Base-by-base conservation (phyloP, 2,329 filamentous ascomycete species). In the Colletotrichum tabaci region DNA sequence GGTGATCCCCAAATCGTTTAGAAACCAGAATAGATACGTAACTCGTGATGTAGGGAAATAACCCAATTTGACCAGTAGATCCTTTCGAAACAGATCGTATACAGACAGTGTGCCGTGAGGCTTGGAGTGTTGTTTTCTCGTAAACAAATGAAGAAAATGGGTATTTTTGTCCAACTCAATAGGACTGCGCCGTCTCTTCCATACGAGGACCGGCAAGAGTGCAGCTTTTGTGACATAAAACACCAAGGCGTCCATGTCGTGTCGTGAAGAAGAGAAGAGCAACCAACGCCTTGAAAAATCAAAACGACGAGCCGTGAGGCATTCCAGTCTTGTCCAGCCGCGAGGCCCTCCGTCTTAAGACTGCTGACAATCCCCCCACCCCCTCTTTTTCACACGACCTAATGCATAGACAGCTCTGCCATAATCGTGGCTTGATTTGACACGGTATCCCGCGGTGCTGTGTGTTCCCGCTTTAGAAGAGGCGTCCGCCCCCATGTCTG, bases 301-400 rank as follows among this genome's bases (percentile, higher is more conserved):
- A 75, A 74, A 77, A 74, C 72, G 76, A 75, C 77, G 77, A 80
- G 79, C 79, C 80, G 79, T 76, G 80, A 81, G 80, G 79, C 78
- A 75, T 76, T 75, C 77, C 78, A 77, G 74, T 80, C 79, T 81
- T 81, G 69, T 77, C 77, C 73, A 80, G 80, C 80, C 80, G 80
- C 78, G 80, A 80, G 80, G 80, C 80, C 74, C 76, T 75, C 76
- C 64, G 74, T 68, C 78, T 76, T 80, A 76, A 72, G 67, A 72
- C 62, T 55, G 26, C 42, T 55, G 38, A 65, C 61, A 47, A 9
- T 8, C 35, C 35, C 35, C 35, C 35, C 35, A 10, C 30, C 30
- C 56, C 60, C 8, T 16, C 55, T 16, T 66, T 56, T 62, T 61
- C 35, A 42, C 56, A 42, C 50, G 38, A 61, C 50, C 64, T 10